phyloP scores from a whole-genome alignment of 495 filamentous ascomycete species.

The Cercophora samala region DNA sequence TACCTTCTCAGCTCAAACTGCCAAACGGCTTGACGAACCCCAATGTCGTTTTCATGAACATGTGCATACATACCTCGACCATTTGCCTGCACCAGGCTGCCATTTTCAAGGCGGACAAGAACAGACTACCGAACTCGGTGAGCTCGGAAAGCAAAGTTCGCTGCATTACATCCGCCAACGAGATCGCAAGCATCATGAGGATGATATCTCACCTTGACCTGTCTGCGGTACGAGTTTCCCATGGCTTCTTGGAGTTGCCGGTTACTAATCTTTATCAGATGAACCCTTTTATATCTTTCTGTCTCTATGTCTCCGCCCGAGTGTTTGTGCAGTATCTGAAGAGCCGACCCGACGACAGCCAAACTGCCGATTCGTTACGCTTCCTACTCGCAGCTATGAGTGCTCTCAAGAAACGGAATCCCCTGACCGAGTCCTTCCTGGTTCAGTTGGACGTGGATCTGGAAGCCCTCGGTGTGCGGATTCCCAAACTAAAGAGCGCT shows the following conservation, averaged over 20 bases:
- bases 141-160: constrained; percentile 85
- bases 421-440: constrained; percentile 91
- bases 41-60: constrained; percentile 92
- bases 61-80: constrained; percentile 93
- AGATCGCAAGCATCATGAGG: constrained; percentile 95
- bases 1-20: constrained; percentile 80
- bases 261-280: constrained; percentile 54
- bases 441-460: constrained; percentile 92
- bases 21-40: constrained; percentile 71
- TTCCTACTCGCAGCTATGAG: constrained; percentile 89
- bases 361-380: constrained; percentile 76
- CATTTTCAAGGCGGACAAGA: constrained; percentile 94
- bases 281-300: constrained; percentile 96
- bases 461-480: constrained; percentile 57
- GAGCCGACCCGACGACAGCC: constrained; percentile 77
- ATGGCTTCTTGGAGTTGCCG: not conserved
- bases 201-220: constrained; percentile 90
- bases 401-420: constrained; percentile 81
- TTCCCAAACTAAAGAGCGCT: constrained; percentile 50
- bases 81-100: constrained; percentile 98
- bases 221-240: constrained; percentile 58
- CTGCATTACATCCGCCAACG: constrained; percentile 88
- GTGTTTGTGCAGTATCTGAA: constrained; percentile 97
- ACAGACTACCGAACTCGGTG: constrained; percentile 71
- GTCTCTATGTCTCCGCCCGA: constrained; percentile 87